Conservation (phyloP, 2,329 filamentous ascomycete genomes). For the Exophiala calicioides region DNA sequence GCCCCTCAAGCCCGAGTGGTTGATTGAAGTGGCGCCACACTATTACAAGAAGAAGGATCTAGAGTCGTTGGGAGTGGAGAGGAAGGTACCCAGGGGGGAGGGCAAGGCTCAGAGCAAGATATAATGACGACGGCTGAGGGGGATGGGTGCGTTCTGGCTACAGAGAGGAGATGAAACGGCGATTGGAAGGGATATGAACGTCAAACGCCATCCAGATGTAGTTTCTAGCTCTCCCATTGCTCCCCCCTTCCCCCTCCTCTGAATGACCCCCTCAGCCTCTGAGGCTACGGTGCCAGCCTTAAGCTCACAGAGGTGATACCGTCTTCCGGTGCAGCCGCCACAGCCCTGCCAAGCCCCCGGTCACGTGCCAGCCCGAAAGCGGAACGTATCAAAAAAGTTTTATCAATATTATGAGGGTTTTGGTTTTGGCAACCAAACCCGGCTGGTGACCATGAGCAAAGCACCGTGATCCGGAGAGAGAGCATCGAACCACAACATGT, state of each 20-base stretch:
- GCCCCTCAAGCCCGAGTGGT: conserved; percentile 80
- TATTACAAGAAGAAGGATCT: conserved; percentile 91
- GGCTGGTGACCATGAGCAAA: neutral
- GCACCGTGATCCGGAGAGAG: neutral
- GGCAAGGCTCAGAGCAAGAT: conserved; percentile 39
- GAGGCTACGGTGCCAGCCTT: too few relatives aligned
- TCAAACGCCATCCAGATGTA: too few relatives aligned
- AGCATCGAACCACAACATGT: conserved; percentile 13
- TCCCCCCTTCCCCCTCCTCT: too few relatives aligned
- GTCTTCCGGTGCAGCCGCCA: too few relatives aligned
- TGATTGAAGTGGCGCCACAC: conserved; percentile 88
- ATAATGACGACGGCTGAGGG: too few relatives aligned
- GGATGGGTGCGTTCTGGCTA: too few relatives aligned
- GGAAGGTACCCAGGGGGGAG: conserved; percentile 68
- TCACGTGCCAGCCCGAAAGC: conserved; percentile 3
- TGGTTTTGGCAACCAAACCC: too few relatives aligned
- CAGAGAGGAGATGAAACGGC: too few relatives aligned
- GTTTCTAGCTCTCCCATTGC: too few relatives aligned
- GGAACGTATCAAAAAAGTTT: conserved; percentile 6
- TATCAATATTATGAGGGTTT: too few relatives aligned
- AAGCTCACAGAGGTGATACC: too few relatives aligned
- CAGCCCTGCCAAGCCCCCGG: conserved; percentile 9
- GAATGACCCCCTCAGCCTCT: too few relatives aligned
- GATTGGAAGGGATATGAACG: neutral
- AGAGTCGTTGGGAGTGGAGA: conserved; percentile 73